phyloP scores from a whole-genome alignment of 257 asterid genomes.

The Solanum bukasovii region DNA sequence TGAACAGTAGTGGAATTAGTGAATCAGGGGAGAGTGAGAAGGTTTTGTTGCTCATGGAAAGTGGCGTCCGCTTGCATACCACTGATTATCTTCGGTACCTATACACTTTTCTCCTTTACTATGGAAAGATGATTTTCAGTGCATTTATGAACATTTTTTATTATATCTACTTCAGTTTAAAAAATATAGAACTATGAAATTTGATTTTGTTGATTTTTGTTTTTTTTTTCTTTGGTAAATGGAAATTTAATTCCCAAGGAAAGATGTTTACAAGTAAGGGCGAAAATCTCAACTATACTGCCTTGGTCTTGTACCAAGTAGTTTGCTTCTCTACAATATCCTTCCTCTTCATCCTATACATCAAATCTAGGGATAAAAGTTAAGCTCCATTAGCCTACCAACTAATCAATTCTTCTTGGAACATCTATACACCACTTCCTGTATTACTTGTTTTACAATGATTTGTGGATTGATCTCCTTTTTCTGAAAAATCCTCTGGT shows the following conservation, averaged over 20 bases:
- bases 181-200: neutral
- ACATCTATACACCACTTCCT: neutral
- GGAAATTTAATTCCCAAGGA: neutral
- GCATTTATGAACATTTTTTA: neutral
- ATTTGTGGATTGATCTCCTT: neutral
- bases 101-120: neutral
- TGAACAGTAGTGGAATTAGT: slow-evolving; percentile 93
- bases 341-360: neutral
- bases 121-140: neutral
- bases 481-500: neutral
- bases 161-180: neutral
- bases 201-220: neutral
- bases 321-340: neutral
- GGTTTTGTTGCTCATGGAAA: slow-evolving; percentile 89
- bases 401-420: neutral
- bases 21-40: slow-evolving; percentile 99
- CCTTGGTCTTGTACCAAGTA: neutral
- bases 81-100: slow-evolving; percentile 82
- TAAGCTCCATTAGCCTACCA: neutral
- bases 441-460: neutral
- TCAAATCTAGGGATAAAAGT: neutral
- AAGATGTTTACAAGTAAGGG: neutral
- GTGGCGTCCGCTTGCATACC: slow-evolving; percentile 91
- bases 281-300: neutral
- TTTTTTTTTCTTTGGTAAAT: neutral